Evolutionary conservation across 2,329 filamentous ascomycete genomes (phyloP).

Genomic region (Talaromyces albobiverticillius): DNA sequence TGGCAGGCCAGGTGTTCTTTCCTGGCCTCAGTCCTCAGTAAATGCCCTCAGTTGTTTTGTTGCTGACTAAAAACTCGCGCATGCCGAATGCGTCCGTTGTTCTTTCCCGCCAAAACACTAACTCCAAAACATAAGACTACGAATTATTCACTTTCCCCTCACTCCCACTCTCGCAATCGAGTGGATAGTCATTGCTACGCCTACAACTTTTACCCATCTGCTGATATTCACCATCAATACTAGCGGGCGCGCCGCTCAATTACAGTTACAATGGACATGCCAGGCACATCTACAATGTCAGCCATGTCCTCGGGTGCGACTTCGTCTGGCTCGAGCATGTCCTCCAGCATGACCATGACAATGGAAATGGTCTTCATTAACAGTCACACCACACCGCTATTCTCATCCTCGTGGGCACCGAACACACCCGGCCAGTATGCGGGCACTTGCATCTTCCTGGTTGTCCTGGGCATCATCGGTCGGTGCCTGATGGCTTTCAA

Average conservation of each 20-base stretch:
- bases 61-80: constrained; percentile 8
- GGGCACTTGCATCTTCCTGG: constrained; percentile 87
- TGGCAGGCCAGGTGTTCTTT: not conserved
- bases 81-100: constrained; percentile 2
- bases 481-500: constrained; percentile 72
- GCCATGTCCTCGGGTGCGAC: constrained; percentile 4
- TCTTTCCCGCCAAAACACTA: not conserved
- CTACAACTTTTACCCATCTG: not conserved
- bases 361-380: constrained; percentile 50
- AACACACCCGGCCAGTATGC: constrained; percentile 69
- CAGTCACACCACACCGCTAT: constrained; percentile 61
- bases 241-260: no score
- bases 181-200: not conserved
- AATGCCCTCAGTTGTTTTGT: no score
- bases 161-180: not conserved
- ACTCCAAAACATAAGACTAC: no score
- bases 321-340: constrained; percentile 1
- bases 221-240: not conserved
- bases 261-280: constrained; percentile 7
- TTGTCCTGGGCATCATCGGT: constrained; percentile 68
- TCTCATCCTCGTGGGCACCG: constrained; percentile 72
- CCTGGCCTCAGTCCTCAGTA: not conserved
- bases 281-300: not conserved
- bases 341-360: constrained; percentile 21
- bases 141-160: no score